Evolutionary conservation across 495 filamentous ascomycete species (phyloP).

Genomic region (Bathelium albidoporum): DNA sequence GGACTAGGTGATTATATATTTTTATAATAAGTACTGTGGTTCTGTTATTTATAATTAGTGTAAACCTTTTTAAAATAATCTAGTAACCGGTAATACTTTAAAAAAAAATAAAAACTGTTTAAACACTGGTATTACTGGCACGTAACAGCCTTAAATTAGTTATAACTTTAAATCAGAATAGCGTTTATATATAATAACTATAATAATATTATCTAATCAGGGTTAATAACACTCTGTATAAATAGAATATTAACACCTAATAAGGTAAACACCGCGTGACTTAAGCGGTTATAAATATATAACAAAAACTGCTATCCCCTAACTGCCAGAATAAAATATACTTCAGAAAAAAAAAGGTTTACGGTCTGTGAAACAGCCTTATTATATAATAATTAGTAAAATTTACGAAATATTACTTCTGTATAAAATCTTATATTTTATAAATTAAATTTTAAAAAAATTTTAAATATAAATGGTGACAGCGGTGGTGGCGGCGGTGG

Average conservation of each 20-base stretch:
- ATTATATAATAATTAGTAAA: too few relatives aligned
- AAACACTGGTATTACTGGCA: neutral
- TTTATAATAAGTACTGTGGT: neutral
- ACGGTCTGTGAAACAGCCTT: too few relatives aligned
- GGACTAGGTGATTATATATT: neutral
- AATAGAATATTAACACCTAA: neutral
- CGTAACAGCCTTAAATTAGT: neutral
- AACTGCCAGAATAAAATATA: neutral
- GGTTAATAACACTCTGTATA: neutral
- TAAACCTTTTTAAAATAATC: neutral
- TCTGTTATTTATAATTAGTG: neutral
- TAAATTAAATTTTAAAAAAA: too few relatives aligned
- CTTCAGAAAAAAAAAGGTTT: neutral
- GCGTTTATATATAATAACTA: neutral
- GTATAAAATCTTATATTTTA: too few relatives aligned
- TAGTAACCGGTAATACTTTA: neutral
- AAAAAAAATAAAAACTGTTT: neutral
- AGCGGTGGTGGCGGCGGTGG: too few relatives aligned
- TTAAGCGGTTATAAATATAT: neutral
- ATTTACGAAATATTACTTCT: too few relatives aligned
- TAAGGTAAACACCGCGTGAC: neutral
- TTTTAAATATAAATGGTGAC: too few relatives aligned
- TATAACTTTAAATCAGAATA: neutral
- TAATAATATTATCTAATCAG: too few relatives aligned
- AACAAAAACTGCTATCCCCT: neutral